A percentile compares a stretch with the other conserved stretches of the same genome.
phyloP scores from a whole-genome alignment of 768 basidiomycete species.

The Hericium erinaceus region DNA sequence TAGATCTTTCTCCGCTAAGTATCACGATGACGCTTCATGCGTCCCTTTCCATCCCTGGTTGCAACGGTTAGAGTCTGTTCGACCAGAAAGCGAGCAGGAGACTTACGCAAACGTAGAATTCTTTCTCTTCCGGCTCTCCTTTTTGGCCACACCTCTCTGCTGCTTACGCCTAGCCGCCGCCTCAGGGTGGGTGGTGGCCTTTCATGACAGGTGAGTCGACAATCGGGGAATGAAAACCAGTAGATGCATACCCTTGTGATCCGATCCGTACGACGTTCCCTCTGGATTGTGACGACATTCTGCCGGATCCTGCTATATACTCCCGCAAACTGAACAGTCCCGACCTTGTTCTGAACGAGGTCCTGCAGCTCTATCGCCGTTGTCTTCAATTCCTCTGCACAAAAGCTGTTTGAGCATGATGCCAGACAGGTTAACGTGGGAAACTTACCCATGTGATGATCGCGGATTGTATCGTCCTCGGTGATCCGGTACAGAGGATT shows the following conservation, averaged over 20 bases:
- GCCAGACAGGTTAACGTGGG: background rate
- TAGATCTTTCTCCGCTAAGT: constrained; percentile 12
- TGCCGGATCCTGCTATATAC: constrained; percentile 79
- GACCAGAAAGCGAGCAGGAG: background rate
- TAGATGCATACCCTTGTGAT: constrained; percentile 32
- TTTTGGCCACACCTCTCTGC: constrained; percentile 66
- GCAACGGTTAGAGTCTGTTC: constrained; percentile 1
- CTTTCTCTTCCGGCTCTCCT: constrained; percentile 81
- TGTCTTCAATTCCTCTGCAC: constrained; percentile 71
- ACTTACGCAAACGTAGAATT: constrained; percentile 50
- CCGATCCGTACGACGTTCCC: constrained; percentile 55
- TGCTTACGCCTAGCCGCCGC: constrained; percentile 67
- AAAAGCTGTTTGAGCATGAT: background rate
- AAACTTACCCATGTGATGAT: constrained; percentile 64
- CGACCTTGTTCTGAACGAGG: constrained; percentile 79
- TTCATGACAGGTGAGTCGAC: constrained; percentile 14
- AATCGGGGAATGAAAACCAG: background rate
- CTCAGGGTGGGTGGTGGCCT: constrained; percentile 66
- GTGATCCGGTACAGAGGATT: constrained; percentile 80
- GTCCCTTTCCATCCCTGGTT: constrained; percentile 38
- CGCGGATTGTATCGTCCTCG: constrained; percentile 80
- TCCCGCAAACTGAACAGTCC: constrained; percentile 72
- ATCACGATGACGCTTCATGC: constrained; percentile 36
- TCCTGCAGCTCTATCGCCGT: constrained; percentile 79
- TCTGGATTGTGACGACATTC: constrained; percentile 50